phyloP scores from a whole-genome alignment of 2,329 filamentous ascomycete genomes.

The Zopfia rhizophila region DNA sequence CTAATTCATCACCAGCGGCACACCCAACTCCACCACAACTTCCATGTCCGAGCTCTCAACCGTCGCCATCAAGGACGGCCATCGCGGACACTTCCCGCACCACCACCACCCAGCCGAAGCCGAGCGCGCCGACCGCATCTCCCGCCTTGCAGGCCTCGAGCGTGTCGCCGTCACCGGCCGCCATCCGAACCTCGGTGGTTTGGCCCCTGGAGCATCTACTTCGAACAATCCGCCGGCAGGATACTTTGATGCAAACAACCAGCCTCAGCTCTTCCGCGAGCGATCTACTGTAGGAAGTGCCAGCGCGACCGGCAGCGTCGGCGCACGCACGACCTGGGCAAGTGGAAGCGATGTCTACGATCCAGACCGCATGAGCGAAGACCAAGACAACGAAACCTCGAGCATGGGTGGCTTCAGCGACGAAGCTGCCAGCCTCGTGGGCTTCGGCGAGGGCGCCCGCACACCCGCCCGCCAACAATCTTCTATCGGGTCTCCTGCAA shows the following conservation, averaged over 20 bases:
- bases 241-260: conserved; percentile 84
- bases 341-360: conserved; percentile 68
- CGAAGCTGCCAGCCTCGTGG: conserved; percentile 85
- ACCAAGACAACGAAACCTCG: conserved; percentile 67
- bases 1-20: conserved; percentile 70
- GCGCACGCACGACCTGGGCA: conserved; percentile 75
- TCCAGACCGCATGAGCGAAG: conserved; percentile 78
- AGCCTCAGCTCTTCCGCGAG: conserved; percentile 73
- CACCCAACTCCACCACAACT: conserved; percentile 90
- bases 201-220: conserved; percentile 57
- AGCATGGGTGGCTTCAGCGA: conserved; percentile 85
- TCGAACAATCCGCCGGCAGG: conserved; percentile 57
- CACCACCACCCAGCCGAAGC: conserved; percentile 80
- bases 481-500: conserved; percentile 83
- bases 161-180: conserved; percentile 81
- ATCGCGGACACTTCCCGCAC: conserved; percentile 80
- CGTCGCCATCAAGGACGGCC: conserved; percentile 95
- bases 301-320: conserved; percentile 83
- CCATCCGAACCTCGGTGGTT: conserved; percentile 52
- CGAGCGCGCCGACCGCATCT: conserved; percentile 94
- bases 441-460: conserved; percentile 87
- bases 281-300: conserved; percentile 90
- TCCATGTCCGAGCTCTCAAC: conserved; percentile 92
- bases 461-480: conserved; percentile 65
- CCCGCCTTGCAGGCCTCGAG: conserved; percentile 90